These are phyloP conservation scores for Cutaneotrichosporon dermatis DNA, from an alignment of 1,284 basidiomycete species.

Conservation along the genomic window DNA sequence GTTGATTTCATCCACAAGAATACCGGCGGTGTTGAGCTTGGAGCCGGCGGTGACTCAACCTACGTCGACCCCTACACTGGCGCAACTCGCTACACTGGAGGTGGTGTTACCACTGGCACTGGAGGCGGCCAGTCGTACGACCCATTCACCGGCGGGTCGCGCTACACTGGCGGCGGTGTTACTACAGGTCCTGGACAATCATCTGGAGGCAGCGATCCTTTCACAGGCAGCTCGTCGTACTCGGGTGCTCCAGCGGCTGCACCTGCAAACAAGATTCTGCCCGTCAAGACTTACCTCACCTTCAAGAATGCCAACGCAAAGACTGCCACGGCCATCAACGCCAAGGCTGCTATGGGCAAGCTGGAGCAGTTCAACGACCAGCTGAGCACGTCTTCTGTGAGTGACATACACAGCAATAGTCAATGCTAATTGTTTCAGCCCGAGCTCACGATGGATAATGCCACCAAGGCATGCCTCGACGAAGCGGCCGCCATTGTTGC, in stretches of 20 bases:
- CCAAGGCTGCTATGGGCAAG: constrained; percentile 80
- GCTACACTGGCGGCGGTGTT: constrained; percentile 51
- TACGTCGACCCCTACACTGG: constrained; percentile 90
- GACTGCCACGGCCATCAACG: constrained; percentile 77
- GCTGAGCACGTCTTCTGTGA: constrained; percentile 51
- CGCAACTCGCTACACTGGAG: constrained; percentile 56
- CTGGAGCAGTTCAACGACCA: constrained; percentile 73
- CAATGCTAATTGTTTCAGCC: constrained; percentile 51
- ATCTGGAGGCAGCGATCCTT: constrained; percentile 30
- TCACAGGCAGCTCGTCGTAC: constrained; percentile 39
- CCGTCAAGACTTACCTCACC: constrained; percentile 55
- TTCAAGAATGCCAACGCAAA: constrained; percentile 87
- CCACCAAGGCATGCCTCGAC: constrained; percentile 4
- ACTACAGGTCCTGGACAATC: constrained; percentile 12
- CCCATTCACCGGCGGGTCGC: constrained; percentile 51
- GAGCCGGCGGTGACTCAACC: constrained; percentile 51
- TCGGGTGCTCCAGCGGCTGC: constrained; percentile 30
- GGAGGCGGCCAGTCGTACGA: constrained; percentile 21
- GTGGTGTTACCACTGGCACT: constrained; percentile 19
- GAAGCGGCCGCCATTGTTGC: constrained; percentile 14
- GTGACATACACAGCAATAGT: background rate
- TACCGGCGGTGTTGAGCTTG: constrained; percentile 67
- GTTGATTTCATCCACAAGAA: constrained; percentile 93
- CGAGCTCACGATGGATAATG: constrained; percentile 68
- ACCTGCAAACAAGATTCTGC: constrained; percentile 51